phyloP scores from a whole-genome alignment of 2,329 filamentous ascomycete species.

The Penicillium sp. region DNA sequence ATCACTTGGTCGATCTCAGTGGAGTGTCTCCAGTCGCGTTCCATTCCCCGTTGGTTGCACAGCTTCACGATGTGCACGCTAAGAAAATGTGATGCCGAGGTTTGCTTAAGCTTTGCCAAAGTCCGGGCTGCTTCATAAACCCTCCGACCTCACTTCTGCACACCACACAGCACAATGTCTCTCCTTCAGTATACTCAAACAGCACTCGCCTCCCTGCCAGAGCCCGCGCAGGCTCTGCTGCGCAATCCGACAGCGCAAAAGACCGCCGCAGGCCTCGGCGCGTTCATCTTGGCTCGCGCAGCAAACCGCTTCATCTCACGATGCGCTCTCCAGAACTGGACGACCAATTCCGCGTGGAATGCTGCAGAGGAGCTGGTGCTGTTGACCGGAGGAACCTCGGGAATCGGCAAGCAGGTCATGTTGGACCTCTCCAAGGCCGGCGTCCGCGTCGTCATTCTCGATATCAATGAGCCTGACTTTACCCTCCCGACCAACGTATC shows the following conservation, averaged over 20 bases:
- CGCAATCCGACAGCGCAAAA: constrained; percentile 33
- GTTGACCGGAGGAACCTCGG: constrained; percentile 40
- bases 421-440: constrained; percentile 31
- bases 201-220: constrained; percentile 29
- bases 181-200: constrained; percentile 28
- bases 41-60: constrained; percentile 2
- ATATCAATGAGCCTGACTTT: constrained; percentile 38
- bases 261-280: constrained; percentile 23
- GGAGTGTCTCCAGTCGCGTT: constrained; percentile 6
- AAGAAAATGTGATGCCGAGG: constrained; percentile 3
- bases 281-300: constrained; percentile 27
- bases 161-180: neutral
- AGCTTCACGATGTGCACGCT: neutral
- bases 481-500: constrained; percentile 34
- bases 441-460: constrained; percentile 38
- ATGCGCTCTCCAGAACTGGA: constrained; percentile 36
- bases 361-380: constrained; percentile 35
- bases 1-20: neutral
- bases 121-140: neutral
- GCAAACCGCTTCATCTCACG: constrained; percentile 32
- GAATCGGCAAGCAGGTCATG: constrained; percentile 43
- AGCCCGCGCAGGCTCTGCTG: constrained; percentile 28
- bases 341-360: constrained; percentile 27
- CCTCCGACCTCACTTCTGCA: neutral
- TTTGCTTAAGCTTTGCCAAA: neutral